A percentile compares a stretch with the other conserved stretches of the same genome.
Evolutionary conservation across 1,284 basidiomycete species (phyloP).

Genomic region (Cutaneotrichosporon daszewskae): DNA sequence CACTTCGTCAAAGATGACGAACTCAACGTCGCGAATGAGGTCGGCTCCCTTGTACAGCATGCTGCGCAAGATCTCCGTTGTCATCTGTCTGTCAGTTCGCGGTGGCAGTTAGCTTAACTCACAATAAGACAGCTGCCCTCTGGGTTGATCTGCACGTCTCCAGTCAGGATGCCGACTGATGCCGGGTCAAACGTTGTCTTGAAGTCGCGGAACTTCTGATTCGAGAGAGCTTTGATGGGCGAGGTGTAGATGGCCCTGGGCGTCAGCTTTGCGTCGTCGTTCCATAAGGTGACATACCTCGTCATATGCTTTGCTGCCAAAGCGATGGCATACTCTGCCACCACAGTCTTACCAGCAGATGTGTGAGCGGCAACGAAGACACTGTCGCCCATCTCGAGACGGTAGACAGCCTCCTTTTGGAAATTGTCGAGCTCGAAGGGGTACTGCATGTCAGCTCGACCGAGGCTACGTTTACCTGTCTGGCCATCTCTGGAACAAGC

Average conservation of each 20-base stretch:
- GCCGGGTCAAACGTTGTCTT: slow-evolving; percentile 90
- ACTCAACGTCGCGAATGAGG: slow-evolving; percentile 96
- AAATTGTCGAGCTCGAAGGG: slow-evolving; percentile 82
- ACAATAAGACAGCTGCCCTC: slow-evolving; percentile 92
- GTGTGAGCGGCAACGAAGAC: slow-evolving; percentile 99
- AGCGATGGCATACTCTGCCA: slow-evolving; percentile 97
- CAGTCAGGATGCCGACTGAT: slow-evolving; percentile 93
- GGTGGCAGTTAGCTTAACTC: slow-evolving; percentile 16
- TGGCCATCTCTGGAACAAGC: slow-evolving; percentile 49
- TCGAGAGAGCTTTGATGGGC: slow-evolving; percentile 97
- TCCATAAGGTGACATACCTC: too few species aligned
- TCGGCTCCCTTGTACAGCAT: slow-evolving; percentile 99
- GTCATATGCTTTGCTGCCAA: slow-evolving; percentile 98
- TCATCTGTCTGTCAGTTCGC: slow-evolving; percentile 59
- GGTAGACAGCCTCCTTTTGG: slow-evolving; percentile 98
- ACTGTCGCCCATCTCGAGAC: slow-evolving; percentile 93
- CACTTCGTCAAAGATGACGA: slow-evolving; percentile 99
- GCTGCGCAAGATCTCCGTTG: slow-evolving; percentile 96
- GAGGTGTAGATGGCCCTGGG: slow-evolving; percentile 93
- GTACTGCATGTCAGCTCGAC: slow-evolving; percentile 52
- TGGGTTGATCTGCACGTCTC: slow-evolving; percentile 98
- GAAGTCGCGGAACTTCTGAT: slow-evolving; percentile 99
- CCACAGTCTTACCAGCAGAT: slow-evolving; percentile 98
- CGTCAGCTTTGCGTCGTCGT: too few species aligned
- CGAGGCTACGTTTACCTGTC: slow-evolving; percentile 25